Conservation (phyloP, 352 stramenopile species). For the Globisporangium barbulae region DNA sequence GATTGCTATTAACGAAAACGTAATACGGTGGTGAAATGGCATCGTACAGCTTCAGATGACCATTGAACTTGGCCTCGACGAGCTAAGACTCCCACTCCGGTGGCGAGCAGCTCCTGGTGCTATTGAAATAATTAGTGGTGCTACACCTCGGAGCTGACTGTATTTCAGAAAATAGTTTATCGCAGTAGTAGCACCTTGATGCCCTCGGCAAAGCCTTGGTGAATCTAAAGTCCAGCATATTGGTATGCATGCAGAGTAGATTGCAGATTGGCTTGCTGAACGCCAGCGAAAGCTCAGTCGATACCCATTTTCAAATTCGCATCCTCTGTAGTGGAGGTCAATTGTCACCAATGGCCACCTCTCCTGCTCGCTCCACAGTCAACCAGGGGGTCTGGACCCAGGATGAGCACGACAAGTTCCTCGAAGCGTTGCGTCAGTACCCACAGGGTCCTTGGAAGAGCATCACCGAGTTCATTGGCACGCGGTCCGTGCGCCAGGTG, state of each 20-base stretch:
- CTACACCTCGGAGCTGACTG: neutral
- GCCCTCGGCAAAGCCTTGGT: too few species aligned
- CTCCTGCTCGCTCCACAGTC: neutral
- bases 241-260: neutral
- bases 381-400: conserved; percentile 34
- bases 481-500: conserved; percentile 56
- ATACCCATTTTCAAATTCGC: neutral
- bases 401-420: conserved; percentile 59
- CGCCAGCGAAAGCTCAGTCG: neutral
- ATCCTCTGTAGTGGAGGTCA: neutral
- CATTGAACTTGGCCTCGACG: neutral
- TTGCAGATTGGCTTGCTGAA: neutral
- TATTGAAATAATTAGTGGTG: neutral
- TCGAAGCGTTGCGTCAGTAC: conserved; percentile 43
- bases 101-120: neutral
- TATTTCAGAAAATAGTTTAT: neutral
- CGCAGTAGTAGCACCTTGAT: neutral
- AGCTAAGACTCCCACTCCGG: neutral
- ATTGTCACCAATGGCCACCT: neutral
- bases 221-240: too few species aligned
- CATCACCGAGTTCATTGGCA: conserved; percentile 40
- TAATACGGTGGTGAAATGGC: neutral
- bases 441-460: conserved; percentile 39
- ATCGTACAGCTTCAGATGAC: neutral
- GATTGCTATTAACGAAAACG: neutral